These are phyloP conservation scores for Cystobasidium onofrii DNA, from an alignment of 768 basidiomycete species.

Conservation along the genomic window DNA sequence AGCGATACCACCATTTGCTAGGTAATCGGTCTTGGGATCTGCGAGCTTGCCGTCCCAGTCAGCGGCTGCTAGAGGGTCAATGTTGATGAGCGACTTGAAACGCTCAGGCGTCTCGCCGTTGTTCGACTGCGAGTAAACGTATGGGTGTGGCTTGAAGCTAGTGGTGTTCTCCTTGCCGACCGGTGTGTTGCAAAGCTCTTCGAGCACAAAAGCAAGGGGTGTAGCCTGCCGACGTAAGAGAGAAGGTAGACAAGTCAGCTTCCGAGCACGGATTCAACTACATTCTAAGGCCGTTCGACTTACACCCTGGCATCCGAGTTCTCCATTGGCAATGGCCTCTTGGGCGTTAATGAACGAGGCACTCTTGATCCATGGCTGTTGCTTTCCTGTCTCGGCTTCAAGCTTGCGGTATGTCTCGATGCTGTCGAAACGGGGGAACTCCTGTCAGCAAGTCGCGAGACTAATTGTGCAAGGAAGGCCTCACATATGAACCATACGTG, in stretches of 20 bases:
- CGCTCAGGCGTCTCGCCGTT: slow-evolving; percentile 34
- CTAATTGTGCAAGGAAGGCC: too few species aligned
- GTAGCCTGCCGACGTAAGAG: slow-evolving; percentile 35
- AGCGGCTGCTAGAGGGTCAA: slow-evolving; percentile 2
- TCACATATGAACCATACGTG: slow-evolving; percentile 38
- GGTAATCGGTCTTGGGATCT: slow-evolving; percentile 37
- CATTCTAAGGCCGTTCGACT: slow-evolving; percentile 32
- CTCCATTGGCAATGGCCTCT: slow-evolving; percentile 40
- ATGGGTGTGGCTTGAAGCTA: slow-evolving; percentile 23
- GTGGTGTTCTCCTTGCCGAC: slow-evolving; percentile 35
- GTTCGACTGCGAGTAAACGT: slow-evolving; percentile 23
- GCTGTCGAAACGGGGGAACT: neutral
- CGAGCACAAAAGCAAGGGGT: slow-evolving; percentile 36
- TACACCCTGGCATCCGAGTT: slow-evolving; percentile 42
- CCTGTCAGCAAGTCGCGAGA: neutral
- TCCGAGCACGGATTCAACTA: neutral
- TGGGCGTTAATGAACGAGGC: slow-evolving; percentile 41
- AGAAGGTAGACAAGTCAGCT: neutral
- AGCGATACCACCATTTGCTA: slow-evolving; percentile 39
- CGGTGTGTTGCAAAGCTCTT: slow-evolving; percentile 36
- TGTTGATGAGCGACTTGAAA: neutral
- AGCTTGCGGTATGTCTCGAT: slow-evolving; percentile 33
- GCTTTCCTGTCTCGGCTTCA: slow-evolving; percentile 38
- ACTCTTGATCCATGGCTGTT: slow-evolving; percentile 39
- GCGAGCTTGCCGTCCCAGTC: slow-evolving; percentile 18